Conservation (phyloP, 2,329 filamentous ascomycete species). For the Aureobasidium melanogenum region DNA sequence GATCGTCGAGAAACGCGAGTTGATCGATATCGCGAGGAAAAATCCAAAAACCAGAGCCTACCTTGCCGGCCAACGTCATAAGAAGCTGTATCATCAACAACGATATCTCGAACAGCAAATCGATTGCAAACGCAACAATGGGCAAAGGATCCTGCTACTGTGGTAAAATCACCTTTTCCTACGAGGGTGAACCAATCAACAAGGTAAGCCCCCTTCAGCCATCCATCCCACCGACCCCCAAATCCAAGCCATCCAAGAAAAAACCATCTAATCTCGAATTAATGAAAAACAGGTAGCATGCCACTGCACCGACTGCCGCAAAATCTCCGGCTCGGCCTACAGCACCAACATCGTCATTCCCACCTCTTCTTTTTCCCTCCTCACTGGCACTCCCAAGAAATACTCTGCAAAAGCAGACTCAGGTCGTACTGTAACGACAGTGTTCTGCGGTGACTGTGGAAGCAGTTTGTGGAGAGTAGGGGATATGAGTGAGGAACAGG, state of each 20-base stretch:
- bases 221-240: no score
- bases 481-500: background rate
- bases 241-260: background rate
- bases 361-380: background rate
- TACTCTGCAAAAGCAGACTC: background rate
- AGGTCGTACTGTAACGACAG: background rate
- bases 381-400: background rate
- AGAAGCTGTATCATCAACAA: no score
- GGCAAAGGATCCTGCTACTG: conserved; percentile 1
- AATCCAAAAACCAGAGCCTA: no score
- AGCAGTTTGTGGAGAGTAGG: background rate
- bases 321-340: background rate
- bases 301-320: conserved; percentile 2
- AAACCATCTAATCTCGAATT: no score
- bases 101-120: no score
- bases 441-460: background rate
- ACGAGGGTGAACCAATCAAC: background rate
- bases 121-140: background rate
- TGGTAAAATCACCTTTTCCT: background rate
- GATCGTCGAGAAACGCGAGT: no score
- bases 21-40: no score
- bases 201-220: no score
- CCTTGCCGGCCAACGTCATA: no score
- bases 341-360: background rate
- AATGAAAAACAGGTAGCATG: background rate